Evolutionary conservation across 2,329 filamentous ascomycete species (phyloP).

Genomic region (Colletotrichum sp.): DNA sequence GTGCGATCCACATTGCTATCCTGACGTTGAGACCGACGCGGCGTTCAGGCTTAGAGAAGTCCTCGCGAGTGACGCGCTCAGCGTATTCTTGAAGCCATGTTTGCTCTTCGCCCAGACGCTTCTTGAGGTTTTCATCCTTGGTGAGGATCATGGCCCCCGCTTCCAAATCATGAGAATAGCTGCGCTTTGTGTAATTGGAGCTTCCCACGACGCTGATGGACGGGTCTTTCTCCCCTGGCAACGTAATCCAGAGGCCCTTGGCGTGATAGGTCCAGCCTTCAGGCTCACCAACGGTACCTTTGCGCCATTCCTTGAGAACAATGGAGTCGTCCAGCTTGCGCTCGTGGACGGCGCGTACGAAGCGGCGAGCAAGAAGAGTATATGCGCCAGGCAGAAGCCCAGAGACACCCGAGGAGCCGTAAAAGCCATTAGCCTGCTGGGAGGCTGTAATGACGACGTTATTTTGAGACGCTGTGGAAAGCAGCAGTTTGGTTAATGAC

Average conservation of each 20-base stretch:
- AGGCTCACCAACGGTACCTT: constrained; percentile 78
- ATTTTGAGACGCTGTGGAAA: constrained; percentile 70
- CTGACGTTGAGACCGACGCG: constrained; percentile 85
- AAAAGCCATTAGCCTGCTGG: constrained; percentile 95
- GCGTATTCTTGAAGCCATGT: constrained; percentile 80
- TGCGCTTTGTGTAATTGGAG: constrained; percentile 94
- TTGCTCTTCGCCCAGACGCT: constrained; percentile 79
- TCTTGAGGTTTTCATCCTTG: constrained; percentile 72
- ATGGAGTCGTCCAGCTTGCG: constrained; percentile 61
- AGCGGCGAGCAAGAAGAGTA: constrained; percentile 83
- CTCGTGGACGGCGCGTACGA: constrained; percentile 66
- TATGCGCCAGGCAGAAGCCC: constrained; percentile 93
- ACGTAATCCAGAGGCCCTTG: constrained; percentile 90
- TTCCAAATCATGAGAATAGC: constrained; percentile 91
- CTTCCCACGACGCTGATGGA: constrained; percentile 86
- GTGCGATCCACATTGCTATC: constrained; percentile 93
- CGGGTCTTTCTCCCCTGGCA: constrained; percentile 69
- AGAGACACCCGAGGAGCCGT: constrained; percentile 83
- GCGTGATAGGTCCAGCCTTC: constrained; percentile 98
- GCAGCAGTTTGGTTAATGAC: constrained; percentile 78
- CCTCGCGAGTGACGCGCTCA: constrained; percentile 70
- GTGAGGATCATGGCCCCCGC: constrained; percentile 88
- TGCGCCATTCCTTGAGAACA: constrained; percentile 84
- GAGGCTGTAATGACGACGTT: constrained; percentile 92
- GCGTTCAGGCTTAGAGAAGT: constrained; percentile 81